Base-by-base conservation (phyloP, 140 eudicot genomes). In the Erigeron philadelphicus region DNA sequence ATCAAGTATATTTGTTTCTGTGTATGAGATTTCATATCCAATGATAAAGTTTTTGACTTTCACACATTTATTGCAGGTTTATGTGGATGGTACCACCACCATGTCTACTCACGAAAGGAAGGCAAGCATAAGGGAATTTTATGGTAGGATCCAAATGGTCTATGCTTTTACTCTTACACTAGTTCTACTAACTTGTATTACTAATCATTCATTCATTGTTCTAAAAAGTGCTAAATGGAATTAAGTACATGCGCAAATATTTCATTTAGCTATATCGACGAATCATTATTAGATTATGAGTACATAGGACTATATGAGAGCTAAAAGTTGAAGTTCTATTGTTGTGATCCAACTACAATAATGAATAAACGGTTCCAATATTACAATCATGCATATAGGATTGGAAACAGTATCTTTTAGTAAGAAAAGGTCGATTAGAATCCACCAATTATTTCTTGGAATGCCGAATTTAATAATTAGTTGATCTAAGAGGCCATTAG, bases 71-170 rank as follows among this genome's bases (percentile, higher is more conserved):
- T 31, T 50, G 53, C 80, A 91, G 97, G 96, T 91, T 72, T 91
- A 91, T 66, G 95, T 77, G 9, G 97, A 91, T 75, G 97, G 97
- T 63, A 84, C 97, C 75, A 91, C 97, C 64, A 91, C 96, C 57
- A 86, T 91, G 96, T 88, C 95, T 56, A 81, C 89, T 42, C 91
- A 91, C n/a, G 97, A 91, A 79, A 84, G 97, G 62, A 91, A 91
- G 75, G 97, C 96, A 16, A 91, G 97, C 84, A 82, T 91, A 62
- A 76, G 92, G 66, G 97, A 91, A 74, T 91, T 91, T 73, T 91
- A 91, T 76, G 89, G 97, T 91, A 82, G 73, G 58, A 62, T 50
- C 38, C 52, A 19, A 64, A 21, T n/a, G 21, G 23, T 40, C 60
- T 46, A 55, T 3, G 43, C 8, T 47, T 21, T 25, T 45, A 43